Percentiles rank a stretch among this genome's conserved stretches.
Conservation (phyloP, 176 grass and related monocot species). For the Carex scoparia region DNA sequence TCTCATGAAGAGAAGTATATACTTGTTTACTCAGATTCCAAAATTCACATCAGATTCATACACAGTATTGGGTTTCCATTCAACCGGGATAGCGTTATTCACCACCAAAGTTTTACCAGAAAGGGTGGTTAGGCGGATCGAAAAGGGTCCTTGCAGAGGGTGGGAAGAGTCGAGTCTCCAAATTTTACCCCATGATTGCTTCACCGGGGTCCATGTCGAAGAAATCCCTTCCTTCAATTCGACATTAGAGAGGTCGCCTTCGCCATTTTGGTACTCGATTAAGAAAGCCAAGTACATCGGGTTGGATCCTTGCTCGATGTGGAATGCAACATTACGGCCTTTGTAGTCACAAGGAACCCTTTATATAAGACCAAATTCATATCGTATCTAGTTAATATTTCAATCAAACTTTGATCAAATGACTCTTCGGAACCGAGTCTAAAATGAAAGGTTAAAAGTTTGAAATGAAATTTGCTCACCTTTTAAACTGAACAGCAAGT, state of each 20-base stretch:
- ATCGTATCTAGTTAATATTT: background rate
- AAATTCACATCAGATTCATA: constrained; percentile 29
- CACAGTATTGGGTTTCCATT: constrained; percentile 16
- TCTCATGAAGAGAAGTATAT: background rate
- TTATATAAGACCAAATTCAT: constrained; percentile 19
- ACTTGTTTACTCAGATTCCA: constrained; percentile 4
- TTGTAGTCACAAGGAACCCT: constrained; percentile 81
- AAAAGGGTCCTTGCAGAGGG: constrained; percentile 58
- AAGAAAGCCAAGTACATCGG: constrained; percentile 63
- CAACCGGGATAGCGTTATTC: constrained; percentile 20
- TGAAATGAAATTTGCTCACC: constrained; percentile 23
- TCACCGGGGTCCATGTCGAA: constrained; percentile 49
- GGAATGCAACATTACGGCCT: constrained; percentile 65
- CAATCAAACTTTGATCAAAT: background rate
- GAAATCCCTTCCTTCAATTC: constrained; percentile 54
- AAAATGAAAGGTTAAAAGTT: background rate
- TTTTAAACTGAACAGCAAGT: constrained; percentile 63
- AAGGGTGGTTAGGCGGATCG: constrained; percentile 49
- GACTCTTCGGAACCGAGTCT: background rate
- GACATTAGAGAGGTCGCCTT: constrained; percentile 81
- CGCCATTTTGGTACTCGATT: constrained; percentile 87
- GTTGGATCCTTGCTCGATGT: constrained; percentile 58
- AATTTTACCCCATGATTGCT: constrained; percentile 70
- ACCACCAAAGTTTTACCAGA: constrained; percentile 17
- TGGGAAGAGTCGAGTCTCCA: constrained; percentile 73